Percentiles rank a stretch among this genome's conserved stretches.
Evolutionary conservation across 139 green algal genomes (phyloP).

Genomic region (Trebouxia sp.): DNA sequence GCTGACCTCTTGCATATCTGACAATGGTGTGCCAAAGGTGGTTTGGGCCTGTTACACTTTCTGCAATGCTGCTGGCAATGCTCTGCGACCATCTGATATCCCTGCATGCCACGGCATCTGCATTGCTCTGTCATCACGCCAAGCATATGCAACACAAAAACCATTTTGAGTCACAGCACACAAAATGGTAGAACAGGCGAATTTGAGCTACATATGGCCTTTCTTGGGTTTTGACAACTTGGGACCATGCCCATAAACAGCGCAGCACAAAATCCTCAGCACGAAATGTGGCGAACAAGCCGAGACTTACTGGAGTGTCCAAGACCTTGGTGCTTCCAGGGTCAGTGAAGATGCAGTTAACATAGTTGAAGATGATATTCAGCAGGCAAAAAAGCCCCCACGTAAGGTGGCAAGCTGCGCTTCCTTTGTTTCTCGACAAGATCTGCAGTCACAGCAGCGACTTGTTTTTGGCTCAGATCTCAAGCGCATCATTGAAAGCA

Average conservation of each 20-base stretch:
- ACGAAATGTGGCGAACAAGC: not conserved
- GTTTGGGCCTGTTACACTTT: slow-evolving; percentile 33
- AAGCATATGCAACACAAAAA: not conserved
- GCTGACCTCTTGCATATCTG: slow-evolving; percentile 31
- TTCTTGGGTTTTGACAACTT: not conserved
- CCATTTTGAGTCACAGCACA: not conserved
- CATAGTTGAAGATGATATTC: slow-evolving; percentile 38
- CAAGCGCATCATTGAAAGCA: not conserved
- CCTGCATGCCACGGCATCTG: slow-evolving; percentile 12
- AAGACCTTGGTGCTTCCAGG: slow-evolving; percentile 25
- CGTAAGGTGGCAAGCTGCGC: not conserved
- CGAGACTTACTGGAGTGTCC: slow-evolving; percentile 8
- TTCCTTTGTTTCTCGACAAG: not conserved
- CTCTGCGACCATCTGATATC: not conserved
- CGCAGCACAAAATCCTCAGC: no score
- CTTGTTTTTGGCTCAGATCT: not conserved
- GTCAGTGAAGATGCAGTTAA: slow-evolving; percentile 1
- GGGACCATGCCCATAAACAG: not conserved
- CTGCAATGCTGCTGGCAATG: slow-evolving; percentile 18
- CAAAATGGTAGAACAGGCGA: not conserved
- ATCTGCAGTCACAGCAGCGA: not conserved
- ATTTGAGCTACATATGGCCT: no score
- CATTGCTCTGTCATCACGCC: not conserved
- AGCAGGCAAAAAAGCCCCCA: slow-evolving; percentile 17
- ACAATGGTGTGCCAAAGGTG: slow-evolving; percentile 35